A percentile compares a stretch with the other conserved stretches of the same genome.
Conservation (phyloP, 345 rosid genomes). For the Hibiscus mutabilis region DNA sequence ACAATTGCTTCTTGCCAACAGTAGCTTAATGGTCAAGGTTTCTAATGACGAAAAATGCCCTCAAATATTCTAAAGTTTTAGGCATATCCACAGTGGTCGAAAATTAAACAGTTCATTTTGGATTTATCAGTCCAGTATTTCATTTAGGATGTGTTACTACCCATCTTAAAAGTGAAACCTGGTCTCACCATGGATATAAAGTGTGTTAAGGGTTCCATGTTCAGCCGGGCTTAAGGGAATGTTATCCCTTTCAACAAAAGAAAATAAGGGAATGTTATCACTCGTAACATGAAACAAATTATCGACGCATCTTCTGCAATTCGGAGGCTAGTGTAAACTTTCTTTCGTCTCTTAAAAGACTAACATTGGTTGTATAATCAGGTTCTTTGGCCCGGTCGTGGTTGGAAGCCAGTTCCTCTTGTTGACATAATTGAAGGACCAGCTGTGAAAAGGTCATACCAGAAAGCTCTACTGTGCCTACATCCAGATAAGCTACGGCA, state of each 20-base stretch:
- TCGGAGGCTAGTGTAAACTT: neutral
- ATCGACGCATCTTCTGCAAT: neutral
- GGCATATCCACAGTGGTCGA: neutral
- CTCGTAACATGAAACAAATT: no score
- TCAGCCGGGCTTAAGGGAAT: no score
- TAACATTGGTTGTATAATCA: slow-evolving; percentile 17
- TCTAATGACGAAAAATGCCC: neutral
- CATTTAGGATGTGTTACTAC: no score
- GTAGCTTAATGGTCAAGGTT: neutral
- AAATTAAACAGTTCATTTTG: no score
- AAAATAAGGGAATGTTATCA: no score
- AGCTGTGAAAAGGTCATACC: slow-evolving; percentile 79
- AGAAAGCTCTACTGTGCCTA: slow-evolving; percentile 74
- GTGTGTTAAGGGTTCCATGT: no score
- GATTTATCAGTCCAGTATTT: no score
- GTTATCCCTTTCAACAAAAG: no score
- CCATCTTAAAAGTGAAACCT: no score
- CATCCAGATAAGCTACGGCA: slow-evolving; percentile 97
- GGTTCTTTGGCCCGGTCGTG: slow-evolving; percentile 87
- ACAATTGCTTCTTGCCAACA: no score
- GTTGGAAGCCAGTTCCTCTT: slow-evolving; percentile 87
- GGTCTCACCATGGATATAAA: no score
- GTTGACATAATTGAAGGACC: slow-evolving; percentile 81
- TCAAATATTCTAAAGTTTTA: neutral
- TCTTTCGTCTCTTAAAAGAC: neutral